phyloP scores from a whole-genome alignment of 2,329 filamentous ascomycete genomes.

The Alternaria alternata region DNA sequence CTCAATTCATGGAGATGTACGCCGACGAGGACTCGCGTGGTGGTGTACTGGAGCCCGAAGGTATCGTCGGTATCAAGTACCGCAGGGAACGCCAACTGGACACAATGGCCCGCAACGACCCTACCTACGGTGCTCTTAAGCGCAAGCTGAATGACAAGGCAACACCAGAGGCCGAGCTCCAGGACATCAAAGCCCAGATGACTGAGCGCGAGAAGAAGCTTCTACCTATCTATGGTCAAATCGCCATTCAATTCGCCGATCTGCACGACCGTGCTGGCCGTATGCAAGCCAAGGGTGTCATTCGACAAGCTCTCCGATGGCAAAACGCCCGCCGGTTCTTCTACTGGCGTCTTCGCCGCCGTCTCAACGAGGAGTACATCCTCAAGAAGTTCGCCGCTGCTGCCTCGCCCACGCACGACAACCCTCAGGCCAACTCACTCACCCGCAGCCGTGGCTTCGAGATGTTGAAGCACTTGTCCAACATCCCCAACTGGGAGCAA shows the following conservation, averaged over 20 bases:
- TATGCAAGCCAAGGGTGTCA: constrained; percentile 97
- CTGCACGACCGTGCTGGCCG: constrained; percentile 95
- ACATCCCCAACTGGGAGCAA: constrained; percentile 76
- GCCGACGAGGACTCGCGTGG: constrained; percentile 93
- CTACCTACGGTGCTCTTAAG: constrained; percentile 82
- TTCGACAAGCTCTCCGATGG: constrained; percentile 86
- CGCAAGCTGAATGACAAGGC: constrained; percentile 74
- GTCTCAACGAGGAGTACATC: constrained; percentile 97
- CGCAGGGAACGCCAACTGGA: constrained; percentile 96
- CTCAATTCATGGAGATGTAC: constrained; percentile 98
- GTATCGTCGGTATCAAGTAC: constrained; percentile 99
- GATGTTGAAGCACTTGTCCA: constrained; percentile 83
- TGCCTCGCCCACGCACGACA: constrained; percentile 51
- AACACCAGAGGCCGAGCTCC: constrained; percentile 76
- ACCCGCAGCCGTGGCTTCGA: constrained; percentile 73
- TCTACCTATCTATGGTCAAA: constrained; percentile 91
- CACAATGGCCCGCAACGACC: constrained; percentile 94
- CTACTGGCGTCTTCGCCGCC: constrained; percentile 98
- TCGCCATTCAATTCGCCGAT: constrained; percentile 96
- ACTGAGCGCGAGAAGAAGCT: constrained; percentile 84
- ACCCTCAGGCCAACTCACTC: constrained; percentile 51
- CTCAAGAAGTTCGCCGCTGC: constrained; percentile 79
- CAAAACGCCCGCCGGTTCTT: constrained; percentile 93
- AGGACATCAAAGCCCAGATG: constrained; percentile 84
- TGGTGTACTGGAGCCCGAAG: constrained; percentile 97